A percentile compares a stretch with the other conserved stretches of the same genome.
phyloP scores from a whole-genome alignment of 2,329 filamentous ascomycete genomes.

The Verticillium nubilum region DNA sequence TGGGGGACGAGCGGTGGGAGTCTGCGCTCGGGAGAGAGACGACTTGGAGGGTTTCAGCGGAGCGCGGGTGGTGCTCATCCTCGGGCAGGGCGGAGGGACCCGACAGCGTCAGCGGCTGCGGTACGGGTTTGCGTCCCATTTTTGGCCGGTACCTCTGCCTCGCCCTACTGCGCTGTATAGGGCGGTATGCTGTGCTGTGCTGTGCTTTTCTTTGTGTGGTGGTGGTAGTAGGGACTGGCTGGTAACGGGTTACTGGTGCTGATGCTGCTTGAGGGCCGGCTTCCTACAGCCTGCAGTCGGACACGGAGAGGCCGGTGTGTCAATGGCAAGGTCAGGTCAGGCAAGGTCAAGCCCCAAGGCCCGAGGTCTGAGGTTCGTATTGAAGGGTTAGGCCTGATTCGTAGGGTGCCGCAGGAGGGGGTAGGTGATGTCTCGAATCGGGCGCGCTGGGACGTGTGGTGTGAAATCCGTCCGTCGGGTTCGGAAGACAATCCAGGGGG shows the following conservation, averaged over 20 bases:
- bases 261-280: not conserved
- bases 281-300: not conserved
- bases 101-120: conserved; percentile 51
- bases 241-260: not conserved
- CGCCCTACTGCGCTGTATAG: conserved; percentile 3
- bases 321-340: not conserved
- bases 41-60: conserved; percentile 23
- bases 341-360: not conserved
- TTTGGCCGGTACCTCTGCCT: not conserved
- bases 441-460: not conserved
- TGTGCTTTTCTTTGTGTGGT: not conserved
- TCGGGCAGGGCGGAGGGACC: conserved; percentile 28
- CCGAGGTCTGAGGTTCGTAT: not conserved
- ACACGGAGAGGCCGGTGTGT: not conserved
- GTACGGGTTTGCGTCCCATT: conserved; percentile 55
- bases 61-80: conserved; percentile 19
- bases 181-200: not conserved
- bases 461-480: not conserved
- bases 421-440: not conserved
- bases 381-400: not conserved
- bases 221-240: not conserved
- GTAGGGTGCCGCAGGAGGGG: not conserved
- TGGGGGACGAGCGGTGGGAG: conserved; percentile 34
- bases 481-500: not conserved
- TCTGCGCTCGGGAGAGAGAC: conserved; percentile 28